Conservation (phyloP, 176 grass and related monocot species). For the Ensete glaucum region DNA sequence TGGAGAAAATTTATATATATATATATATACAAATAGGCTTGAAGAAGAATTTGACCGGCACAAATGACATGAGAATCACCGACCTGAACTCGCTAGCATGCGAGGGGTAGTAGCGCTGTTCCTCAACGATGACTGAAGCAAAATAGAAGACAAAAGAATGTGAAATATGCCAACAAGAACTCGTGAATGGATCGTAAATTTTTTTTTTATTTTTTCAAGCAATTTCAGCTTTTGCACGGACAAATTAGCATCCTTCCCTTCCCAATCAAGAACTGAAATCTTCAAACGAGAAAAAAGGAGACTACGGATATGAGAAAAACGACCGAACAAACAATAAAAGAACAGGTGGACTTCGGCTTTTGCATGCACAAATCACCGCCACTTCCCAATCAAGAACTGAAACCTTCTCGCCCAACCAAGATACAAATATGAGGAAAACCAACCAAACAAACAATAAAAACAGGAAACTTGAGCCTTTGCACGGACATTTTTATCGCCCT, state of each 20-base stretch:
- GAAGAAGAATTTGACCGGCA: slow-evolving; percentile 7
- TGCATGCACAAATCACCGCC: not conserved
- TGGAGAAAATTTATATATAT: too few species aligned
- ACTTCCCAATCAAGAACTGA: not conserved
- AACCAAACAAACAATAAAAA: not conserved
- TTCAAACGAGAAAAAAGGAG: too few species aligned
- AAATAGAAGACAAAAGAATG: too few species aligned
- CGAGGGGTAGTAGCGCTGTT: slow-evolving; percentile 31
- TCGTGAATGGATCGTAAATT: too few species aligned
- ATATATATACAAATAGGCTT: not conserved
- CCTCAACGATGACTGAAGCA: slow-evolving; percentile 30
- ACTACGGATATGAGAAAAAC: too few species aligned
- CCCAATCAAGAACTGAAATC: not conserved
- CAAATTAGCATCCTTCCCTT: not conserved
- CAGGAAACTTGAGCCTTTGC: not conserved
- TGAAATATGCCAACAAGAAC: too few species aligned
- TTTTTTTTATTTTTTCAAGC: too few species aligned
- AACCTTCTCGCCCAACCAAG: not conserved
- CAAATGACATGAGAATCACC: slow-evolving; percentile 15
- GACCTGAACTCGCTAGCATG: slow-evolving; percentile 61
- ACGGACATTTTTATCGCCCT: not conserved
- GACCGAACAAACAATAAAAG: too few species aligned
- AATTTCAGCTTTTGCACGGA: not conserved
- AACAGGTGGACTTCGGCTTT: too few species aligned
- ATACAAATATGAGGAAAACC: not conserved